Conservation (phyloP, 2,329 filamentous ascomycete genomes). For the Ceratocystis eucalypticola region DNA sequence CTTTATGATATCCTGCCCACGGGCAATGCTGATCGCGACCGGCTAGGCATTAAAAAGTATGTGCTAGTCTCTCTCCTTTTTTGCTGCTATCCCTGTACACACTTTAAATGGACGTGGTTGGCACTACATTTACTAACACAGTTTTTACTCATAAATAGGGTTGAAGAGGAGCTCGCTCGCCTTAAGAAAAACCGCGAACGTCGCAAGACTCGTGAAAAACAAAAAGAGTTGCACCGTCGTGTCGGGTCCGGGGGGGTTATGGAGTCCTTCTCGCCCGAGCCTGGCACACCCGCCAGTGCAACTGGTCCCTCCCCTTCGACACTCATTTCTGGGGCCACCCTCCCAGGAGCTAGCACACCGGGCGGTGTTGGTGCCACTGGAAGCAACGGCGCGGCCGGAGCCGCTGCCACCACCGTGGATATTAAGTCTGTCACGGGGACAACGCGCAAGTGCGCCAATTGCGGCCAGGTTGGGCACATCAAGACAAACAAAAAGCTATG, state of each 20-base stretch:
- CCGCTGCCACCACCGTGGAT: not conserved
- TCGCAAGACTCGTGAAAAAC: conserved; percentile 77
- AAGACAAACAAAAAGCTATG: conserved; percentile 98
- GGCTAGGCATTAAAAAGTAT: conserved; percentile 34
- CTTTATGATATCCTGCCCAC: conserved; percentile 38
- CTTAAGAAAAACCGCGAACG: conserved; percentile 86
- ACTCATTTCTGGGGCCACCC: not conserved
- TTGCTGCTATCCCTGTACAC: not conserved
- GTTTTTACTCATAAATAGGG: conserved; percentile 11
- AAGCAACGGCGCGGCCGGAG: not conserved
- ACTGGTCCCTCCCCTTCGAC: conserved; percentile 24
- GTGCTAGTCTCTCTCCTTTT: not conserved
- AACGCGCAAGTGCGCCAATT: conserved; percentile 91
- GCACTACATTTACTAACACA: not conserved
- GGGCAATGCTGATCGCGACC: conserved; percentile 38
- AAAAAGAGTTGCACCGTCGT: conserved; percentile 50
- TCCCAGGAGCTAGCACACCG: not conserved
- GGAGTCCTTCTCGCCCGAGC: conserved; percentile 38
- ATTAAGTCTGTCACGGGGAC: conserved; percentile 39
- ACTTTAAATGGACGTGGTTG: not conserved
- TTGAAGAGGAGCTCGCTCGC: conserved; percentile 64
- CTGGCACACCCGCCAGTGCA: conserved; percentile 35
- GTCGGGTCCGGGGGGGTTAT: conserved; percentile 26
- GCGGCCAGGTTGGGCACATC: conserved; percentile 91
- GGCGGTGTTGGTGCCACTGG: not conserved